Evolutionary conservation across 306 rosid genomes (phyloP).

Genomic region (Geum urbanum): DNA sequence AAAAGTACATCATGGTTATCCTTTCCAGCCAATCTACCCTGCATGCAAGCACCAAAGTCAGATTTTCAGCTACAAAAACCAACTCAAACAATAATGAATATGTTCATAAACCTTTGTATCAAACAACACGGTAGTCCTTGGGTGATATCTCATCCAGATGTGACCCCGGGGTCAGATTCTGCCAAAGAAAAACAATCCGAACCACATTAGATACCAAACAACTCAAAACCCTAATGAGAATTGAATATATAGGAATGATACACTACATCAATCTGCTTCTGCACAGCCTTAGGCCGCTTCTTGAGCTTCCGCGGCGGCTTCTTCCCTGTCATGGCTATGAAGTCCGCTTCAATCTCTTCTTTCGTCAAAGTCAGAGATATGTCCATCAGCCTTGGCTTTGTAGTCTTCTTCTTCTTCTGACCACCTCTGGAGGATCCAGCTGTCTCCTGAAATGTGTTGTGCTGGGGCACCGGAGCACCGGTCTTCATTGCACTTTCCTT

Average conservation of each 20-base stretch:
- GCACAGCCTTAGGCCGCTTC: conserved; percentile 23
- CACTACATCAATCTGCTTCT: conserved; percentile 35
- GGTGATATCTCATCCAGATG: conserved; percentile 11
- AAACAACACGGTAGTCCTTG: conserved; percentile 28
- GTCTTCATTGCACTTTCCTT: neutral
- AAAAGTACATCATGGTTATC: conserved; percentile 12
- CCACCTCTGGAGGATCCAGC: neutral
- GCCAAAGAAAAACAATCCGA: conserved; percentile 28
- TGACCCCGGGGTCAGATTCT: conserved; percentile 34
- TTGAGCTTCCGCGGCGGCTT: conserved; percentile 29
- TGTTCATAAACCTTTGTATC: conserved; percentile 29
- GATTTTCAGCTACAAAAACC: too few species aligned
- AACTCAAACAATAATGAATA: too few species aligned
- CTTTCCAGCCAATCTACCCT: too few species aligned
- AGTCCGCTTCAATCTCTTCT: conserved; percentile 40
- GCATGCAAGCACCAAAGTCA: too few species aligned
- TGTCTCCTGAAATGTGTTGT: neutral
- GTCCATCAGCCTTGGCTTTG: neutral
- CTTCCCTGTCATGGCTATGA: conserved; percentile 27
- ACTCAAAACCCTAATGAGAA: neutral
- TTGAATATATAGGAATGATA: too few species aligned
- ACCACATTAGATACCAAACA: neutral
- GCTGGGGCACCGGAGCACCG: neutral
- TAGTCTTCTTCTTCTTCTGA: neutral
- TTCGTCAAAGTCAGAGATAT: conserved; percentile 16